Base-by-base conservation (phyloP, 2,329 filamentous ascomycete genomes). In the Arthrobotrys entomopaga region DNA sequence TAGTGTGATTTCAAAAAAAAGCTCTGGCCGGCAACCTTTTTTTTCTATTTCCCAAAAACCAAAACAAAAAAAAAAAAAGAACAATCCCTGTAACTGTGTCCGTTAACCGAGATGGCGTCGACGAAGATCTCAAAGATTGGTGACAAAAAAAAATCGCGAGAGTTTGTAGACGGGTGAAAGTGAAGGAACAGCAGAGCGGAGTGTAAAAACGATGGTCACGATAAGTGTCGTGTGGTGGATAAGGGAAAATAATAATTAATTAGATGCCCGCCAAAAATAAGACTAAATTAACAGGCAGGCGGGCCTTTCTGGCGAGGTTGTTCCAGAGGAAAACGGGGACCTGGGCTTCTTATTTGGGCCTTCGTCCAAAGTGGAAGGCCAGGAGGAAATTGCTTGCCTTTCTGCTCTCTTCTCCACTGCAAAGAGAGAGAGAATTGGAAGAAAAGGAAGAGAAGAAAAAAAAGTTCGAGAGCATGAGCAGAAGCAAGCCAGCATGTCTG, bases 201-300 rank as follows among this genome's bases (percentile, higher is more conserved):
- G 43, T 19, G 40, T 42, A 19, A 52, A 16, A 57, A 11, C 13
- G 46, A 64, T 58, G 49, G 61, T 63, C 52, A 66, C 69, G 69
- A 73, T 73, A 73, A 73, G 69, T 73, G 69, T 60, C 63, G 60
- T 73, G 69, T 73, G 58, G 69, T 65, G 69, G 69, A 66, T 66
- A 73, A 73, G 61, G 67, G 50, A 73, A 66, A 73, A 64, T 56
- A 67, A 34, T 34, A 66, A 73, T 59, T 56, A 67, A 34, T 34
- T 34, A 34, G 56, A 46, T 72, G 66, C 60, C 60, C 67, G 54
- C 60, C 57, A 67, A 74, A 50, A 74, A 59, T 54, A n/a, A n/a
- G n/a, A 64, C 66, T 65, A 61, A 67, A 56, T 57, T 26, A 34
- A 46, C 42, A 50, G 59, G 52, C 56, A 61, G 46, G 63, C 70